phyloP scores from a whole-genome alignment of 2,329 filamentous ascomycete genomes.

The Penicillium vulpinum region DNA sequence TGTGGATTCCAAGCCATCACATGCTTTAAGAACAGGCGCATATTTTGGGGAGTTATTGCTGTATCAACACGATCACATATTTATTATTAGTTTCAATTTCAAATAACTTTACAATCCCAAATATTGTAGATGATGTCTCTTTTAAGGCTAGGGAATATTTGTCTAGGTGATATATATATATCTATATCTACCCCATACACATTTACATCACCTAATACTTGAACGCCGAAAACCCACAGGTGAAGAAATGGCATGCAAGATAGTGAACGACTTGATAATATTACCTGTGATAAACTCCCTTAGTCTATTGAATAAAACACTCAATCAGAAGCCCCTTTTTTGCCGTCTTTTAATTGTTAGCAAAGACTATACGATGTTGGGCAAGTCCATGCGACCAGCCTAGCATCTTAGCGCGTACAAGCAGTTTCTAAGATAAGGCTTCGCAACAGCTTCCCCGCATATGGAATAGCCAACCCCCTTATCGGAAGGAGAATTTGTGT shows the following conservation, averaged over 20 bases:
- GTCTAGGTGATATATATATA: not conserved
- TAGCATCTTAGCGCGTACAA: not conserved
- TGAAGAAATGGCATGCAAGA: not conserved
- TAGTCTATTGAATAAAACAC: not conserved
- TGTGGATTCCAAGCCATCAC: not conserved
- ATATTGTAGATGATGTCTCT: not conserved
- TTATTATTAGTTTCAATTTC: not conserved
- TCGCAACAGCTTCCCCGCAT: conserved; percentile 4
- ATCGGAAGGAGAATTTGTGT: conserved; percentile 1
- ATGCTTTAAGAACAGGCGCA: not conserved
- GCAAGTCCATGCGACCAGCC: conserved; percentile 19
- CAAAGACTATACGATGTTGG: conserved; percentile 3
- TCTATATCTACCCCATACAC: not conserved
- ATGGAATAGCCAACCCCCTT: not conserved
- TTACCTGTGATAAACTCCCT: too few relatives aligned
- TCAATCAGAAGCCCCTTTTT: not conserved
- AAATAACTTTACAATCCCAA: not conserved
- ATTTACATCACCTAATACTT: not conserved
- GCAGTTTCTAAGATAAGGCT: not conserved
- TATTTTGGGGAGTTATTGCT: not conserved
- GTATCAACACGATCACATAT: not conserved
- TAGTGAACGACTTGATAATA: too few relatives aligned
- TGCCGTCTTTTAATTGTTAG: not conserved
- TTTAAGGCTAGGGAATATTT: not conserved
- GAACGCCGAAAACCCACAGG: not conserved